Percentiles rank a stretch among this genome's conserved stretches.
These are phyloP conservation scores for Somion occarium DNA, from an alignment of 1,284 basidiomycete species.

Conservation along the genomic window DNA sequence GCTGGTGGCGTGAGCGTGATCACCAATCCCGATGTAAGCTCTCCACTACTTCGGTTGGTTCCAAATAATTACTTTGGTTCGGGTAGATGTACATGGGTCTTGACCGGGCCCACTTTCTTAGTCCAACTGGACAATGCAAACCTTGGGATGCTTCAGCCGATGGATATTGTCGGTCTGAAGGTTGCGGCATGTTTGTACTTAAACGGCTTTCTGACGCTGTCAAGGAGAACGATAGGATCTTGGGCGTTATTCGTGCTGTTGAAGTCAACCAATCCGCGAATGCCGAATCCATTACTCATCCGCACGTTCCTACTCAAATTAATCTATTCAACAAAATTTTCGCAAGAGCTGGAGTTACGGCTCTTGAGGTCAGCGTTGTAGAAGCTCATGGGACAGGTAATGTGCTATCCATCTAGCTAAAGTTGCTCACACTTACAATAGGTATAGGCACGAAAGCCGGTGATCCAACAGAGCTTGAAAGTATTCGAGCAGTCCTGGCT, in stretches of 20 bases:
- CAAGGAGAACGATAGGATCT: conserved; percentile 57
- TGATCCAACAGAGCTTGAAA: conserved; percentile 59
- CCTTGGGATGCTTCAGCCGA: conserved; percentile 67
- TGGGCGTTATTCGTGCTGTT: conserved; percentile 62
- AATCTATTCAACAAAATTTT: conserved; percentile 48
- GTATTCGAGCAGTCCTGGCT: conserved; percentile 54
- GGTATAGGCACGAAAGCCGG: conserved; percentile 53
- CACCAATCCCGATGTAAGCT: conserved; percentile 62
- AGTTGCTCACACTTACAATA: too few species aligned
- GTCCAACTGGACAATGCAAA: conserved; percentile 62
- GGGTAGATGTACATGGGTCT: conserved; percentile 64
- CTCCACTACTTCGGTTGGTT: not conserved
- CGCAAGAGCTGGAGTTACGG: conserved; percentile 38
- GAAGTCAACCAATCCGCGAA: conserved; percentile 68
- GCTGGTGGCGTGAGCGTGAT: conserved; percentile 74
- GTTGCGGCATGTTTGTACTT: conserved; percentile 65
- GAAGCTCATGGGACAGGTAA: conserved; percentile 67
- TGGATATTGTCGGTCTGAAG: conserved; percentile 71
- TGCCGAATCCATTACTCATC: conserved; percentile 66
- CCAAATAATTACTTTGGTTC: not conserved
- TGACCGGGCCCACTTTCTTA: conserved; percentile 65
- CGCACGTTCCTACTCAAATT: conserved; percentile 57
- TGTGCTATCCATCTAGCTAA: not conserved
- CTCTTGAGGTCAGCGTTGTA: conserved; percentile 49
- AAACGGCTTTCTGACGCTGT: conserved; percentile 65